A percentile compares a stretch with the other conserved stretches of the same genome.
These are phyloP conservation scores for Apiotrichum sp. DNA, from an alignment of 1,284 basidiomycete species.

Conservation along the genomic window DNA sequence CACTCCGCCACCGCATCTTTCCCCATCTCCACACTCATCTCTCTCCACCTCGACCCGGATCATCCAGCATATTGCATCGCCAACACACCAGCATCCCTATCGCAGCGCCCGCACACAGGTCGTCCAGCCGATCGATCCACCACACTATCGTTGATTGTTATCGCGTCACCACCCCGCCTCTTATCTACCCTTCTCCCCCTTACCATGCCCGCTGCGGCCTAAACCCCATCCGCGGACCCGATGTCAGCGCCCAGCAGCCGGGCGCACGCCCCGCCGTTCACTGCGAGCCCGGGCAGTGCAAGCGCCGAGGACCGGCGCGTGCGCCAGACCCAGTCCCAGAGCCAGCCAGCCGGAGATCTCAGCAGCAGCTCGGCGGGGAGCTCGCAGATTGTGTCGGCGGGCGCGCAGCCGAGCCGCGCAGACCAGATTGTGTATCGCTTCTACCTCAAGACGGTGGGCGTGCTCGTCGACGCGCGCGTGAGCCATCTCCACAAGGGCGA, in stretches of 20 bases:
- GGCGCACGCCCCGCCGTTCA: not conserved
- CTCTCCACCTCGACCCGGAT: too few species aligned
- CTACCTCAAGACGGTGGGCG: constrained; percentile 45
- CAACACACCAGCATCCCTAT: not conserved
- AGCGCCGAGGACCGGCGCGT: not conserved
- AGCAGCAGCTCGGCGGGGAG: constrained; percentile 19
- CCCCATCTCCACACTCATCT: too few species aligned
- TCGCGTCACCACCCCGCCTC: too few species aligned
- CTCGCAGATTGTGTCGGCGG: constrained; percentile 14
- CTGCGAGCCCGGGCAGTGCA: not conserved
- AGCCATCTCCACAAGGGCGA: constrained; percentile 36
- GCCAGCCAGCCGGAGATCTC: constrained; percentile 31
- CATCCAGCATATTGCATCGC: too few species aligned
- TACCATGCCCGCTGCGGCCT: constrained; percentile 1
- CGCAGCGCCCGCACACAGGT: not conserved
- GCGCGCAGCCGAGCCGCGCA: constrained; percentile 15
- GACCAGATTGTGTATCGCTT: constrained; percentile 45
- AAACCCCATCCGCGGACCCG: not conserved
- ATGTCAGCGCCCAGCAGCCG: constrained; percentile 4
- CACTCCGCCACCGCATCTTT: too few species aligned
- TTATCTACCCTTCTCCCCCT: not conserved
- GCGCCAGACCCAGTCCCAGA: not conserved
- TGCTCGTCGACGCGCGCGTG: constrained; percentile 41
- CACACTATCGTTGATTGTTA: not conserved
- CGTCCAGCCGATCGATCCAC: not conserved